A percentile compares a stretch with the other conserved stretches of the same genome.
These are phyloP conservation scores for Cordyceps militaris DNA, from an alignment of 2,329 filamentous ascomycete species.

Conservation along the genomic window DNA sequence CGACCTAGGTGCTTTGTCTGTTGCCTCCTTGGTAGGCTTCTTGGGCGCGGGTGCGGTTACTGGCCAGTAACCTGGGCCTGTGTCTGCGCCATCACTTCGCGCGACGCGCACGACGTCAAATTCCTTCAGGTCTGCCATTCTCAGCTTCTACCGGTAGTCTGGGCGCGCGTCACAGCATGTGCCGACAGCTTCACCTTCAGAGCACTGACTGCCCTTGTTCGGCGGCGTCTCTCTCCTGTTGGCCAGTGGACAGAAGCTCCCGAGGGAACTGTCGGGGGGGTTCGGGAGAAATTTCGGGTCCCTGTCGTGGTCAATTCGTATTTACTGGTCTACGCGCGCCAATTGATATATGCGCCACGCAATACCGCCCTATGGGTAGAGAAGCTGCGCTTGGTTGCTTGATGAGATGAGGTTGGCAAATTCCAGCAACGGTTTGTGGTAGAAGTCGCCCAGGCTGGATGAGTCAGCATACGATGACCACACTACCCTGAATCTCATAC, in stretches of 20 bases:
- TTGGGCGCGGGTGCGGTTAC: conserved; percentile 26
- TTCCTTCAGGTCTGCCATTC: conserved; percentile 31
- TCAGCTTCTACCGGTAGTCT: not conserved
- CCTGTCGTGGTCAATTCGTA: not conserved
- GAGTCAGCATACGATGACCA: conserved; percentile 12
- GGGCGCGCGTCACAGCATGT: not conserved
- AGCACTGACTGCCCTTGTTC: not conserved
- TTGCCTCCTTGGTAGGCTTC: conserved; percentile 29
- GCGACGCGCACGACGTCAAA: conserved; percentile 36
- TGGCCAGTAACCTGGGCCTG: conserved; percentile 39
- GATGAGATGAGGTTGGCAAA: not conserved
- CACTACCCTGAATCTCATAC: conserved; percentile 1
- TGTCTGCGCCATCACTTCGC: conserved; percentile 40
- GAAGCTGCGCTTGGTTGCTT: conserved; percentile 1
- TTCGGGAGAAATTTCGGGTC: no score
- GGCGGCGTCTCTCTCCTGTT: not conserved
- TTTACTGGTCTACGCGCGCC: conserved; percentile 5
- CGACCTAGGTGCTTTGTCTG: conserved; percentile 30
- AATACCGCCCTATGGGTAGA: not conserved
- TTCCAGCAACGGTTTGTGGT: not conserved
- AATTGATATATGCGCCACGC: not conserved
- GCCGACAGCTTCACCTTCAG: not conserved
- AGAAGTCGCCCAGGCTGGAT: conserved; percentile 2
- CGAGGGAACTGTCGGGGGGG: no score
- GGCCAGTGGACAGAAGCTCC: not conserved